phyloP scores from a whole-genome alignment of 2,329 filamentous ascomycete species.

The Scopulariopsis brevicaulis region DNA sequence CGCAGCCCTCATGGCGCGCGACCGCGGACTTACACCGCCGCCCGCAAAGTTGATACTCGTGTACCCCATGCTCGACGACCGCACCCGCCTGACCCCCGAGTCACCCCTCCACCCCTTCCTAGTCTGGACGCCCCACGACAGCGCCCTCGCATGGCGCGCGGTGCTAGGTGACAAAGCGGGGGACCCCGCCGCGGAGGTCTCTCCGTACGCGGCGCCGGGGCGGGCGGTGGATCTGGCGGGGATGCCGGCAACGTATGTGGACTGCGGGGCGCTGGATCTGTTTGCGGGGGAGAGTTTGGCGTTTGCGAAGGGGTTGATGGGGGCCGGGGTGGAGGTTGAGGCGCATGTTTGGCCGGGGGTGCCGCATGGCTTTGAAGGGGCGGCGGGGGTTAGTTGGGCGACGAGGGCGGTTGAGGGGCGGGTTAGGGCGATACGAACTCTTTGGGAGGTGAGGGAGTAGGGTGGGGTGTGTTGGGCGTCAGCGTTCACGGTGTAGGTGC shows the following conservation, averaged over 20 bases:
- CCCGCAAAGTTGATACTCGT: constrained; percentile 18
- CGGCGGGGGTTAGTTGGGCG: constrained; percentile 6
- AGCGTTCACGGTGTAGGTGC: not conserved
- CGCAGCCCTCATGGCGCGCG: constrained; percentile 25
- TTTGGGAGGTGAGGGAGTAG: constrained; percentile 1
- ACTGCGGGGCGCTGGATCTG: constrained; percentile 24
- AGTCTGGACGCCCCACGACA: constrained; percentile 10
- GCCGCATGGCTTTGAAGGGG: constrained; percentile 23
- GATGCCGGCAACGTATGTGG: constrained; percentile 24
- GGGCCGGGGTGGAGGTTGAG: constrained; percentile 22
- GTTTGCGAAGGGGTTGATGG: constrained; percentile 18
- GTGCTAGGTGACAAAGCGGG: constrained; percentile 10
- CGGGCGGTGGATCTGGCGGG: constrained; percentile 12
- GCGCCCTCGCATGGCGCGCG: constrained; percentile 12
- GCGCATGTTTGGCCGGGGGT: constrained; percentile 27
- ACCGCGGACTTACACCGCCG: constrained; percentile 12
- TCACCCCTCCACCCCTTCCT: constrained; percentile 1
- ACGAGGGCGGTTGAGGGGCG: constrained; percentile 13
- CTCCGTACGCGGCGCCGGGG: constrained; percentile 12
- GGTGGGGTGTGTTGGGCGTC: not conserved
- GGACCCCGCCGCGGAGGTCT: constrained; percentile 7
- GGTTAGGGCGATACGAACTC: not conserved
- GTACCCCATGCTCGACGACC: constrained; percentile 22
- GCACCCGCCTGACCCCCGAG: constrained; percentile 9
- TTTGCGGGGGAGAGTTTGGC: constrained; percentile 21